Evolutionary conservation across 805 yeast species (phyloP).

Genomic region (Candida maesae): DNA sequence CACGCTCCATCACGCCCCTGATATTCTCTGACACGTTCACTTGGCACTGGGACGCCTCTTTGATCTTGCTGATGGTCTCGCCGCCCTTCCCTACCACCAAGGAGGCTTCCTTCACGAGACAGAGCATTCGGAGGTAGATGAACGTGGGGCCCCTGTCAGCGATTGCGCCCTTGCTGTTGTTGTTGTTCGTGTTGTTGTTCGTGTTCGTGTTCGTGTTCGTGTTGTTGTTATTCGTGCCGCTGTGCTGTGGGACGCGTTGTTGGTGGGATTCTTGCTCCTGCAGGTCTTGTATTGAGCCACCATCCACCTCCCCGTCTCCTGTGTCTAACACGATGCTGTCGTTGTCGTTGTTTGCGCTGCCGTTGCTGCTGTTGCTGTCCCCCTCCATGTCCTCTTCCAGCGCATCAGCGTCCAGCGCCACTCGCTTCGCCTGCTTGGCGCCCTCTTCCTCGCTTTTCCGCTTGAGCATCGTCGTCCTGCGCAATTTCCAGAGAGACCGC

Average conservation of each 20-base stretch:
- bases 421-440: conserved; percentile 47
- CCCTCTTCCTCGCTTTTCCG: conserved; percentile 63
- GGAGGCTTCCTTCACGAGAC: conserved; percentile 73
- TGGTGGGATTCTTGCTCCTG: no score
- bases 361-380: no score
- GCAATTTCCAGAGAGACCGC: no score
- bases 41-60: conserved; percentile 59
- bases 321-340: conserved; percentile 5
- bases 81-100: conserved; percentile 77
- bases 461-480: conserved; percentile 33
- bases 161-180: conserved; percentile 30
- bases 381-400: conserved; percentile 36
- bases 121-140: conserved; percentile 68
- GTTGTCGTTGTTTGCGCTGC: background rate
- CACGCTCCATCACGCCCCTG: conserved; percentile 68
- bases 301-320: no score
- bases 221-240: no score
- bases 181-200: no score
- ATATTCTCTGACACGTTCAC: conserved; percentile 71
- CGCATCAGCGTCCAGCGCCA: conserved; percentile 65
- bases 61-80: conserved; percentile 61
- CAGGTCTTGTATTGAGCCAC: no score
- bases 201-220: no score
- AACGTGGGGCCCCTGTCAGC: conserved; percentile 51
- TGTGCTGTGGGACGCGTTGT: no score